Base-by-base conservation (phyloP, 805 yeast species). In the Kurtzmaniella fragi region DNA sequence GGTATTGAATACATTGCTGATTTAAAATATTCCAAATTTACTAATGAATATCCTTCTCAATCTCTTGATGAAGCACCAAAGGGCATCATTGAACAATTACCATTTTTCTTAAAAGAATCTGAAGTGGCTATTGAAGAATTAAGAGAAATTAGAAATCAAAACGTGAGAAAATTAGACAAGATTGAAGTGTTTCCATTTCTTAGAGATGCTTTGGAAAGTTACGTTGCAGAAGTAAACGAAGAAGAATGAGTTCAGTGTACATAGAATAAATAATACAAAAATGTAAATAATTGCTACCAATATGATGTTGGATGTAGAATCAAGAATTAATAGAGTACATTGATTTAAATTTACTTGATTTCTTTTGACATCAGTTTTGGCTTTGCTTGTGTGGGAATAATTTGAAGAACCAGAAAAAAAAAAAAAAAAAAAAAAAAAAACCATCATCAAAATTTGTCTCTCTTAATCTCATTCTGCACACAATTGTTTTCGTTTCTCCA, bases 1-100 rank as follows among this genome's bases (percentile, higher is more conserved):
- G 96, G 96, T 17, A 67, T 90, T 32, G 68, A 77, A 48, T 77
- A 64, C 47, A 75, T 87, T 31, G 87, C 95, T 20, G 70, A 77
- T 51, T 62, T 88, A 57, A 86, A 86, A 64, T 64, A 79, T 33
- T 66, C 66, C 43, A 65, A 63, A 42, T 63, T 49, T 45, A 45
- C 46, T 49, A 51, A 43, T 45, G 44, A 35, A 47, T 7, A 23
- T 23, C 23, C 32, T 12, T 10, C 13, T 11, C 61, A 31, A 25
- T 46, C 34, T 20, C 37, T 34, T 37, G 48, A 34, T 7, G 47
- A 61, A 35, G 70, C 70, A n/a, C 57, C 67, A 52, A 57, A 54
- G 31, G 73, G 72, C 3, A 45, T 53, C 5, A 53, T 64, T 52
- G 75, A 69, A 53, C 60, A 66, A 42, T 53, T 68, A 29, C 72